Percentiles rank a stretch among this genome's conserved stretches.
phyloP scores from a whole-genome alignment of 495 filamentous ascomycete species.

The Beverwykella pulmonaria region DNA sequence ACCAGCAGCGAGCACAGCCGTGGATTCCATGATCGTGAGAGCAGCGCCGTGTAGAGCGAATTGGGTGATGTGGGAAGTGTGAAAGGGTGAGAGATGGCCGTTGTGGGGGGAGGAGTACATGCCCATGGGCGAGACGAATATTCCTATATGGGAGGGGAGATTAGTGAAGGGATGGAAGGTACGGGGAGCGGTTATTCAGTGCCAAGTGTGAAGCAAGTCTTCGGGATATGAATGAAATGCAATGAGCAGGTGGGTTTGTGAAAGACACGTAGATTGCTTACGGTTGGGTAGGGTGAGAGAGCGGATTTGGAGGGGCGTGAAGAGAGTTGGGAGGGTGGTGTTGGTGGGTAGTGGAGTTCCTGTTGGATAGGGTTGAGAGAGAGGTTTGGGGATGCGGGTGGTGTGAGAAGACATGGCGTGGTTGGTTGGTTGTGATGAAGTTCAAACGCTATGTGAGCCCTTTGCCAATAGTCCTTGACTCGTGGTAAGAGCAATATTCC shows the following conservation, averaged over 20 bases:
- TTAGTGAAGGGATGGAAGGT: no score
- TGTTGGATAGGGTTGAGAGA: neutral
- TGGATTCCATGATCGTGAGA: conserved; percentile 70
- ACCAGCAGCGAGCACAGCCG: conserved; percentile 67
- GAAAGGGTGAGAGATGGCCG: conserved; percentile 2
- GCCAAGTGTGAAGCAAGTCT: no score
- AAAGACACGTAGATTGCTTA: no score
- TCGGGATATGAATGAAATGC: no score
- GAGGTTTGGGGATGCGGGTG: neutral
- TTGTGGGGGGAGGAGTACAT: neutral
- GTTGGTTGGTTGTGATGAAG: no score
- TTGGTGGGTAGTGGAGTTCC: neutral
- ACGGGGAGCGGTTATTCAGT: no score
- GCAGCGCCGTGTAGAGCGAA: conserved; percentile 55
- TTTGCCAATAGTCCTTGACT: no score
- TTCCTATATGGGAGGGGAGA: no score
- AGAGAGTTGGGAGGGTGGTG: conserved; percentile 14
- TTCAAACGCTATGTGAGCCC: no score
- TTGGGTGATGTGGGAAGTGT: neutral
- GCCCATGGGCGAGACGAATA: conserved; percentile 7
- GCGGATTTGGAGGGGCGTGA: conserved; percentile 16
- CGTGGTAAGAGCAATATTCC: no score
- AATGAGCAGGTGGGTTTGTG: no score
- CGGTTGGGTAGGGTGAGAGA: conserved; percentile 10
- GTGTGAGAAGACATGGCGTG: neutral